Evolutionary conservation across 345 rosid species (phyloP).

Genomic region (Populus simonii): DNA sequence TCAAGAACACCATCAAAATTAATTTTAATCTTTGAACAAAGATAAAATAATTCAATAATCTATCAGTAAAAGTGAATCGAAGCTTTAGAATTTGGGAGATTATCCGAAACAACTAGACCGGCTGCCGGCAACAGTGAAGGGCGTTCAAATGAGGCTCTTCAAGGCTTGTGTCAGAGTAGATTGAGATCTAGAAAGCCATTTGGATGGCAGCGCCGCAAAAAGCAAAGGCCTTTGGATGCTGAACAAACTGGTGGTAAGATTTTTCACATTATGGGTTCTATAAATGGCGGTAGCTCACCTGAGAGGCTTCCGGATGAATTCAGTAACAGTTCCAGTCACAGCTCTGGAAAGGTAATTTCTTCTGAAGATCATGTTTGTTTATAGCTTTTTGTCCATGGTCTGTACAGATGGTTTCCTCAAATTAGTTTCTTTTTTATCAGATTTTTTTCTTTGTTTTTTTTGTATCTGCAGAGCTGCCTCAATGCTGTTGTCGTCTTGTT

Average conservation of each 20-base stretch:
- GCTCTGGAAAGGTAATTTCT: conserved; percentile 25
- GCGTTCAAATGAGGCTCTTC: conserved; percentile 6
- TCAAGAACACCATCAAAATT: too few relatives aligned
- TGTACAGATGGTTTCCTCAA: conserved; percentile 4
- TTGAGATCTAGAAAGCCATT: conserved; percentile 27
- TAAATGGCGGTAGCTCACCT: not conserved
- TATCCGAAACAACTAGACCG: not conserved
- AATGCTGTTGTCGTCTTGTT: conserved; percentile 41
- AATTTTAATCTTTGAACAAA: too few relatives aligned
- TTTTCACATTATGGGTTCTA: not conserved
- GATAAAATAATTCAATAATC: too few relatives aligned
- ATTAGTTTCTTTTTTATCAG: conserved; percentile 4
- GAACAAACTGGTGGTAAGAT: conserved; percentile 14
- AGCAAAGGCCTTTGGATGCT: conserved; percentile 13
- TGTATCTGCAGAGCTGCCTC: conserved; percentile 35
- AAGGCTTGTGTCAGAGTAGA: conserved; percentile 8
- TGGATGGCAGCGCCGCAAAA: conserved; percentile 39
- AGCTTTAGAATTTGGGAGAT: not conserved
- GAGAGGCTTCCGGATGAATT: conserved; percentile 7
- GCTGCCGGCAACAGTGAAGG: conserved; percentile 7
- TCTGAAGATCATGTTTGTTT: not conserved
- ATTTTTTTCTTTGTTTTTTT: not conserved
- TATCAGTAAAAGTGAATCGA: too few relatives aligned
- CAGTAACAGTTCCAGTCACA: conserved; percentile 10
- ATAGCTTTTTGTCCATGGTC: not conserved